Evolutionary conservation across 1,284 basidiomycete genomes (phyloP), one percentile per base, ranked within the genome.

Genomic region (Fomitiporia mediterranea): DNA sequence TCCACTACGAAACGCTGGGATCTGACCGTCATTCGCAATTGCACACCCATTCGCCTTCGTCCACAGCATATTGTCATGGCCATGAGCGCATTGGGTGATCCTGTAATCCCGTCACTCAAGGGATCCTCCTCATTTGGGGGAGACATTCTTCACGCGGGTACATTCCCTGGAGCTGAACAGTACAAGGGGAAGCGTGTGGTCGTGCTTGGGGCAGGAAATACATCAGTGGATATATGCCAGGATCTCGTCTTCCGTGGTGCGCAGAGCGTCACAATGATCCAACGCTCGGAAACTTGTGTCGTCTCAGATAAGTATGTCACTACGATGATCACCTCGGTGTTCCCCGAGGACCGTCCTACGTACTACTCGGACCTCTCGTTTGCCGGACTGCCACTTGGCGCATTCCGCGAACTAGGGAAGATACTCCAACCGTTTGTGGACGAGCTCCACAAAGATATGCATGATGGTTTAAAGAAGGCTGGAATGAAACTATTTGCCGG

Each of bases 341-440:
- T 68, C 72, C 73, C 57, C 9, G 70, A 73, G 53, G 72, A 68
- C n/a, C 68, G 71, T 3, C 73, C 77, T 2, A 61, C 68, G 0
- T 72, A 75, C 4, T 65, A 74, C 4, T 70, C 73, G 19, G 80
- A 83, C 65, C 69, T 82, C 51, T 71, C 70, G 57, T 67, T 70
- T 46, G 66, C 67, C 13, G 67, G 73, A 7, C 66, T 70, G 23
- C 79, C 80, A 1, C 55, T 76, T 27, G 64, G 65, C 0, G 61
- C 76, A 5, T 57, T 71, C 55, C 71, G 67, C 59, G 64, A 70
- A 55, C 63, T 74, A 51, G 58, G 70, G 56, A 69, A 65, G 52
- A 65, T 63, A 11, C 62, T 63, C 3, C 69, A 70, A 57, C 54
- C 64, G 23, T 47, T 63, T 38, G 60, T 67, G 34, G 63, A 66